Conservation (phyloP, 768 basidiomycete species). For the Rubroboletus satanas region DNA sequence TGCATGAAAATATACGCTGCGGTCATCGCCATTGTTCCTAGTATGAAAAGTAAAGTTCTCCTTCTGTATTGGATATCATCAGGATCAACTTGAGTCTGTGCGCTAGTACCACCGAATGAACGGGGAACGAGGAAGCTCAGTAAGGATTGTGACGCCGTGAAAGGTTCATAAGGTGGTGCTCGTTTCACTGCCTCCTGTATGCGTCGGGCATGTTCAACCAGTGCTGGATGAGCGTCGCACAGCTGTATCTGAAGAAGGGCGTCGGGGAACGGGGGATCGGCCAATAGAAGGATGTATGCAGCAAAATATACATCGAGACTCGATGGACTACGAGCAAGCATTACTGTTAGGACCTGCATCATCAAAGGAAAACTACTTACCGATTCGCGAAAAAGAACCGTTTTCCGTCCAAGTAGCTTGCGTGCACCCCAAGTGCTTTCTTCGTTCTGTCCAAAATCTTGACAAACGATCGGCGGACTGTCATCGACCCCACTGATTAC, state of each 20-base stretch:
- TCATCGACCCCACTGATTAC: background rate
- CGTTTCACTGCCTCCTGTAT: constrained; percentile 37
- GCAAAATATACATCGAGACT: constrained; percentile 64
- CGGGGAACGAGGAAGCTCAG: constrained; percentile 38
- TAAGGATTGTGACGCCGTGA: constrained; percentile 23
- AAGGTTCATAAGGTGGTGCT: constrained; percentile 22
- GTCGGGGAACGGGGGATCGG: constrained; percentile 59
- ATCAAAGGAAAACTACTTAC: constrained; percentile 31
- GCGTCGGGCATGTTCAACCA: constrained; percentile 56
- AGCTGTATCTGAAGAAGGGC: constrained; percentile 53
- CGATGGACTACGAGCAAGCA: constrained; percentile 43
- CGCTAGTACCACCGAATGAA: constrained; percentile 17
- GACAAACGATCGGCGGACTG: constrained; percentile 2
- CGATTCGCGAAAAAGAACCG: constrained; percentile 49
- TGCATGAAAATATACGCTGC: constrained; percentile 34
- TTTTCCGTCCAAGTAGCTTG: constrained; percentile 48
- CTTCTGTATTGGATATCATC: constrained; percentile 47
- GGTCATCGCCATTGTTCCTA: constrained; percentile 41
- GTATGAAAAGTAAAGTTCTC: constrained; percentile 53
- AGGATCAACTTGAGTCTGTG: constrained; percentile 21
- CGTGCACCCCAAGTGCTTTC: constrained; percentile 53
- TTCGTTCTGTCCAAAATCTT: constrained; percentile 62
- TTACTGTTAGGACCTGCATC: background rate
- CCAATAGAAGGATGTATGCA: constrained; percentile 61
- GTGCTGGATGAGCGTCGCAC: constrained; percentile 49